A percentile compares a stretch with the other conserved stretches of the same genome.
Conservation (phyloP, 257 asterid species). For the Fraxinus americana region DNA sequence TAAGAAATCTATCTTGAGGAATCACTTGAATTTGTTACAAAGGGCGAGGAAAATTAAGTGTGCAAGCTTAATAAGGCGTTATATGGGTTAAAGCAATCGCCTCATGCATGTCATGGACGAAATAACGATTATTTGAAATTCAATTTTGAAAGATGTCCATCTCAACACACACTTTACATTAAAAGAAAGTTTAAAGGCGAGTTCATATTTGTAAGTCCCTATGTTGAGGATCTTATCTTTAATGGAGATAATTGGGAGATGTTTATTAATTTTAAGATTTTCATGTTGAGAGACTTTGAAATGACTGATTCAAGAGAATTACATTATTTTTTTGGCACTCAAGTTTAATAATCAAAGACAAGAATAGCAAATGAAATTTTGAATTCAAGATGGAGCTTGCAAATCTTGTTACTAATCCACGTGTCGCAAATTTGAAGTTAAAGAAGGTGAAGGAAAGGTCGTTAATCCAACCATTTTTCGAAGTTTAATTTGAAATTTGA, state of each 20-base stretch:
- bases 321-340: not conserved
- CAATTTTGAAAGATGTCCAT: constrained; percentile 7
- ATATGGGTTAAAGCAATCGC: not conserved
- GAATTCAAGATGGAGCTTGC: constrained; percentile 17
- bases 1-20: not conserved
- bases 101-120: not conserved
- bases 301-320: not conserved
- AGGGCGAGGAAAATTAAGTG: not conserved
- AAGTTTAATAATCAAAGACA: not conserved
- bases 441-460: not conserved
- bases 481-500: constrained; percentile 1
- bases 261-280: not conserved
- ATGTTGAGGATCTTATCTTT: constrained; percentile 5
- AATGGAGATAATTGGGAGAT: not conserved
- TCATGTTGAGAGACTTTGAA: not conserved
- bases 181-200: not conserved
- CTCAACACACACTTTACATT: constrained; percentile 3
- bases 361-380: not conserved
- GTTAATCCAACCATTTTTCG: not conserved
- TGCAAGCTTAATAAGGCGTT: not conserved
- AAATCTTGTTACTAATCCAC: not conserved
- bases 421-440: constrained; percentile 9
- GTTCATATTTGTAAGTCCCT: not conserved
- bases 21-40: not conserved
- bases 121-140: constrained; percentile 1